A percentile compares a stretch with the other conserved stretches of the same genome.
Evolutionary conservation across 331 rosid species (phyloP).

Genomic region (Dryas integrifolia): DNA sequence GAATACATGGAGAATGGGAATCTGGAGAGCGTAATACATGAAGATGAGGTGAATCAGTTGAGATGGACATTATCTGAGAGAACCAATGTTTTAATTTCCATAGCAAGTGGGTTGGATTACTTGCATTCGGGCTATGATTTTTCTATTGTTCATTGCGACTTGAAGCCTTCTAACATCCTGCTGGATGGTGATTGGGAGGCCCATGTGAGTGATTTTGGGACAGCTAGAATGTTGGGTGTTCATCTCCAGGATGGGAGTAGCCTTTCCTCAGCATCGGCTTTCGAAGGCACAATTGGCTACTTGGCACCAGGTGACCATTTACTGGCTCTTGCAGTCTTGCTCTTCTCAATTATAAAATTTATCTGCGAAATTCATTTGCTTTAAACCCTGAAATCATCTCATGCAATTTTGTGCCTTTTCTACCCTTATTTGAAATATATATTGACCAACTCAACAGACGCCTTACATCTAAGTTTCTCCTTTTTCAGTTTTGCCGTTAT

Average conservation of each 20-base stretch:
- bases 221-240: constrained; percentile 80
- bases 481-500: neutral
- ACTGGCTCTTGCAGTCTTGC: neutral
- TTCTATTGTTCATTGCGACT: constrained; percentile 80
- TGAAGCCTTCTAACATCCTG: constrained; percentile 86
- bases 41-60: constrained; percentile 31
- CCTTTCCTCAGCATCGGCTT: constrained; percentile 59
- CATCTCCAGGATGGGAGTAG: constrained; percentile 54
- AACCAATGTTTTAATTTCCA: constrained; percentile 49
- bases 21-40: constrained; percentile 67
- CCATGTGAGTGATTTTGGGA: constrained; percentile 90
- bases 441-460: neutral
- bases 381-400: neutral
- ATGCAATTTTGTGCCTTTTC: neutral
- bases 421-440: neutral
- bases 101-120: constrained; percentile 76
- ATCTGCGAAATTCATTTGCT: neutral
- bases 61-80: constrained; percentile 64
- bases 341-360: constrained; percentile 15
- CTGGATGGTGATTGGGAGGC: constrained; percentile 70
- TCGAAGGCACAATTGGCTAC: constrained; percentile 80
- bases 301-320: constrained; percentile 73
- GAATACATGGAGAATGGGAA: constrained; percentile 78
- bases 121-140: constrained; percentile 69
- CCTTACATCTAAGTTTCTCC: neutral